Evolutionary conservation across 352 stramenopile species (phyloP).

Genomic region (Globisporangium paroecandrum): DNA sequence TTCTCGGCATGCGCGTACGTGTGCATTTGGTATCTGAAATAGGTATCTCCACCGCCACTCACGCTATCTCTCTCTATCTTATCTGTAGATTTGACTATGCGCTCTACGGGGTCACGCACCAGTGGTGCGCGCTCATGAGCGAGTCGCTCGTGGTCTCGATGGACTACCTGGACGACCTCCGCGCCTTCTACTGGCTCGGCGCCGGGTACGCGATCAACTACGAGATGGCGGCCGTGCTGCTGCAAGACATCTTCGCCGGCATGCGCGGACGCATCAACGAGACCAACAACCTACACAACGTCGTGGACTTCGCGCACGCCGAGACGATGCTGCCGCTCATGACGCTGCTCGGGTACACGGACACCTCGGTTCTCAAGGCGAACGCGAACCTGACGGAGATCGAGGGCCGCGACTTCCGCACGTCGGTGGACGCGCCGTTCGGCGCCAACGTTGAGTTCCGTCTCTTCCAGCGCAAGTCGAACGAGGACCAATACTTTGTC

Average conservation of each 20-base stretch:
- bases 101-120: constrained; percentile 39
- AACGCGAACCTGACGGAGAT: constrained; percentile 36
- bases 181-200: constrained; percentile 64
- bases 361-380: constrained; percentile 31
- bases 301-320: constrained; percentile 67
- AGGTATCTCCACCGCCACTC: background rate
- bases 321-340: constrained; percentile 72
- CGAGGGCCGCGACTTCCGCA: constrained; percentile 45
- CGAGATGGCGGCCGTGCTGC: constrained; percentile 61
- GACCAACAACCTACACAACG: constrained; percentile 31
- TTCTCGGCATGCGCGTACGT: constrained; percentile 68
- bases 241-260: constrained; percentile 46
- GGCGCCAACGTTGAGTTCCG: constrained; percentile 74
- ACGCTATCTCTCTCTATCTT: background rate
- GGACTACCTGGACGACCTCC: constrained; percentile 67
- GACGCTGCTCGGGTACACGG: constrained; percentile 56
- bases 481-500: constrained; percentile 42
- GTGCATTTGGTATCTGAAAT: background rate
- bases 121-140: constrained; percentile 65
- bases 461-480: constrained; percentile 37
- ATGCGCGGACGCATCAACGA: constrained; percentile 50
- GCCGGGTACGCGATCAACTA: constrained; percentile 68
- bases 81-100: constrained; percentile 59
- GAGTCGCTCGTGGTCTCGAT: constrained; percentile 37
- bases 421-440: constrained; percentile 58